These are phyloP conservation scores for Coemansia furcata DNA, from an alignment of 192 early-diverging fungal genomes.

Conservation along the genomic window DNA sequence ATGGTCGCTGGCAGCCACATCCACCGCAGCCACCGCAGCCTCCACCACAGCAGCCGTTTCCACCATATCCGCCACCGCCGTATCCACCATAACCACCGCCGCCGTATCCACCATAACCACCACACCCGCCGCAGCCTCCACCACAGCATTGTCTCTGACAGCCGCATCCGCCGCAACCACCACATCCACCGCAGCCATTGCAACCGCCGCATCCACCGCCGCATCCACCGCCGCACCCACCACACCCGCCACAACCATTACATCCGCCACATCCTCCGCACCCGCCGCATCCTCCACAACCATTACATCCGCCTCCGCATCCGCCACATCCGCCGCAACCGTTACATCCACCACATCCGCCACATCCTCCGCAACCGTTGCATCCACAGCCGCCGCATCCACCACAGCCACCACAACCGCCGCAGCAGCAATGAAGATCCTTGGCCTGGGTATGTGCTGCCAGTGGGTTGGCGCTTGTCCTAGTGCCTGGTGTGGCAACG, in stretches of 20 bases:
- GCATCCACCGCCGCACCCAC: slow-evolving; percentile 17
- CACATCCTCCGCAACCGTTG: not conserved
- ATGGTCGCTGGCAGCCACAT: slow-evolving; percentile 4
- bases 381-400: slow-evolving; percentile 10
- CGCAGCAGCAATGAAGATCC: slow-evolving; percentile 32
- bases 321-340: slow-evolving; percentile 8
- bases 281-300: slow-evolving; percentile 4
- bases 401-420: slow-evolving; percentile 15
- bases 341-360: slow-evolving; percentile 15
- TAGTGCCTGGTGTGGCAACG: not conserved
- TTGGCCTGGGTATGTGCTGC: slow-evolving; percentile 13
- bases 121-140: slow-evolving; percentile 5
- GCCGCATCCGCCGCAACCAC: not conserved
- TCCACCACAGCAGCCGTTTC: not conserved
- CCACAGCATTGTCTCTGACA: not conserved
- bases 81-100: slow-evolving; percentile 12
- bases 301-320: slow-evolving; percentile 11
- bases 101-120: not conserved
- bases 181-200: slow-evolving; percentile 14
- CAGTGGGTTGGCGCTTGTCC: not conserved
- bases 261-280: slow-evolving; percentile 2
- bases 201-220: slow-evolving; percentile 12
- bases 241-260: not conserved
- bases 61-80: slow-evolving; percentile 11
- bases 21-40: slow-evolving; percentile 14